Evolutionary conservation across 1,139 yeast species (phyloP).

Genomic region (Candida sanyaensis): DNA sequence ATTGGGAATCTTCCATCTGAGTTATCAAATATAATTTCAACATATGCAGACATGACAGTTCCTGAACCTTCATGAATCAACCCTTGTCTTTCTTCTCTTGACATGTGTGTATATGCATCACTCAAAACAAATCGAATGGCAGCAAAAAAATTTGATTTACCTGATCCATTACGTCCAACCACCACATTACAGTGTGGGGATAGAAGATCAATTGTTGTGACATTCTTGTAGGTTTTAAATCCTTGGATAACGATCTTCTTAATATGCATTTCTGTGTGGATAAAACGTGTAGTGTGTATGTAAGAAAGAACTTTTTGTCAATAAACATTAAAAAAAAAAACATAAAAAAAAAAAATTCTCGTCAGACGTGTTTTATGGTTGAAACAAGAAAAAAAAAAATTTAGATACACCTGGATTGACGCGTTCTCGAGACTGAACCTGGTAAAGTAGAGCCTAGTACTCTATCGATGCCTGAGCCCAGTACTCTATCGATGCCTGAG

Average conservation of each 20-base stretch:
- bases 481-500: no score
- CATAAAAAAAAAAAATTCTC: no score
- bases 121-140: conserved; percentile 92
- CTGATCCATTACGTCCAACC: conserved; percentile 95
- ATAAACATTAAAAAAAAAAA: no score
- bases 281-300: no score
- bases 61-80: conserved; percentile 90
- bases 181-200: conserved; percentile 88
- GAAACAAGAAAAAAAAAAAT: no score
- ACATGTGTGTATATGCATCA: conserved; percentile 85
- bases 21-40: conserved; percentile 86
- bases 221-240: conserved; percentile 88
- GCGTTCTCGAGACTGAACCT: no score
- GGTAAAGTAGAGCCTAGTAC: no score
- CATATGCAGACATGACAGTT: conserved; percentile 90
- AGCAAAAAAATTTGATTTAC: conserved; percentile 93
- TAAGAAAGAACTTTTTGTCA: no score
- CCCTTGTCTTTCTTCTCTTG: conserved; percentile 88
- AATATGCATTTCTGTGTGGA: conserved; percentile 34
- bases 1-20: conserved; percentile 74
- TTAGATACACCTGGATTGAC: no score
- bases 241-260: conserved; percentile 76
- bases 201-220: conserved; percentile 73
- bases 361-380: no score
- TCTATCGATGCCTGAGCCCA: no score